Base-by-base conservation (phyloP, 129 eudicot genomes). In the Pseudognaphalium luteoalbum region DNA sequence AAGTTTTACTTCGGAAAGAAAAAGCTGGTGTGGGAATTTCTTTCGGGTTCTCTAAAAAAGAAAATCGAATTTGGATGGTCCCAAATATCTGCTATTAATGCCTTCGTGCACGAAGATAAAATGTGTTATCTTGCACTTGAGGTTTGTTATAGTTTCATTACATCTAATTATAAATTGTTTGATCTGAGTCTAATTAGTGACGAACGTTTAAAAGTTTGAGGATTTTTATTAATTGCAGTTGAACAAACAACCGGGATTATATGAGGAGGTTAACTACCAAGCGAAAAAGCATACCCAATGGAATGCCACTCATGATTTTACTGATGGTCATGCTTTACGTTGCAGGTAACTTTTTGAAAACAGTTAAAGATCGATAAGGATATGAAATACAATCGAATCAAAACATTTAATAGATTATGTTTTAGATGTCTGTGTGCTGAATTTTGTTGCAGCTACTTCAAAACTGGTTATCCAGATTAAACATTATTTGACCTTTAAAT, bases 211-310 rank as follows among this genome's bases (percentile, higher is more conserved):
- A 9, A 15, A 19, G 22, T 20, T 1, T 66, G 52, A 6, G 64
- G 22, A 5, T 12, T 6, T 15, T 14, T 78, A 44, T 25, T 25
- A 25, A 25, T 7, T 71, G 85, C 82, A 91, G 97, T 76, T 91
- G 68, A 50, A 52, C 15, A 10, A 72, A 21, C 83, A 73, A 37
- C 97, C 97, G 10, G 2, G 28, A n/a, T 85, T 74, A 60, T 76
- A 17, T 54, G 52, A 75, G 5, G 97, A 91, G 59, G 41, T 42
- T 28, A 76, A 87, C 74, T 91, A 88, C n/a, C 88, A 81, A 34
- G 89, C 90, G 6, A 70, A 85, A 37, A 91, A 83, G 81, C 97
- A 88, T 81, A 87, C 97, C 0, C 37, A 67, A n/a, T 91, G 97
- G 97, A 34, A 15, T 41, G 28, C 64, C 3, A 71, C 41, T 52